Conservation (phyloP, 805 yeast genomes). For the Torulaspora gathmanii region DNA sequence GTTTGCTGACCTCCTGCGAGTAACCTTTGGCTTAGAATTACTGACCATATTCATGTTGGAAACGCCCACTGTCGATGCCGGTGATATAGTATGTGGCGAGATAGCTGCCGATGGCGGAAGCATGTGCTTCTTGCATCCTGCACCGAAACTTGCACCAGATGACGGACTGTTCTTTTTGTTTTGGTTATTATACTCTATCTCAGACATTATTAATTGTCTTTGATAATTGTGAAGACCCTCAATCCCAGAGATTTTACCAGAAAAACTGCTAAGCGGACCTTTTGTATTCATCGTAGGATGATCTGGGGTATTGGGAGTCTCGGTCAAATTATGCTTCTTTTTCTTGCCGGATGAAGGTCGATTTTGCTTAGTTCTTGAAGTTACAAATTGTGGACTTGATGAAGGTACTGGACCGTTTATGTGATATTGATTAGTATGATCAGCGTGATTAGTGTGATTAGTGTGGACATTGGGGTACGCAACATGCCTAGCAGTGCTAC, state of each 20-base stretch:
- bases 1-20: slow-evolving; percentile 11
- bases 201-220: slow-evolving; percentile 68
- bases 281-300: not conserved
- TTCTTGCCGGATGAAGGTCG: slow-evolving; percentile 37
- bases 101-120: slow-evolving; percentile 10
- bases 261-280: not conserved
- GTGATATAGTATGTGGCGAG: slow-evolving; percentile 6
- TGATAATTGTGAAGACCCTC: slow-evolving; percentile 77
- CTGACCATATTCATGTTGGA: not conserved
- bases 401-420: slow-evolving; percentile 5
- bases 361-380: slow-evolving; percentile 43
- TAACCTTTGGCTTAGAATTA: slow-evolving; percentile 1
- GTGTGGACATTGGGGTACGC: not conserved
- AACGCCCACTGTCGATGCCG: slow-evolving; percentile 1
- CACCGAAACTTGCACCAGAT: slow-evolving; percentile 11
- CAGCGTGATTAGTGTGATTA: not conserved
- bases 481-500: not conserved
- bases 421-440: slow-evolving; percentile 1
- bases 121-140: slow-evolving; percentile 8
- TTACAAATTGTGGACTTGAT: slow-evolving; percentile 5
- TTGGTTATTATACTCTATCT: slow-evolving; percentile 60
- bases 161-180: slow-evolving; percentile 5
- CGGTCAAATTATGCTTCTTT: not conserved
- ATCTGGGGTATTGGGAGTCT: slow-evolving; percentile 1
- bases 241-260: slow-evolving; percentile 15